phyloP scores from a whole-genome alignment of 306 rosid species.

The Pueraria montana region DNA sequence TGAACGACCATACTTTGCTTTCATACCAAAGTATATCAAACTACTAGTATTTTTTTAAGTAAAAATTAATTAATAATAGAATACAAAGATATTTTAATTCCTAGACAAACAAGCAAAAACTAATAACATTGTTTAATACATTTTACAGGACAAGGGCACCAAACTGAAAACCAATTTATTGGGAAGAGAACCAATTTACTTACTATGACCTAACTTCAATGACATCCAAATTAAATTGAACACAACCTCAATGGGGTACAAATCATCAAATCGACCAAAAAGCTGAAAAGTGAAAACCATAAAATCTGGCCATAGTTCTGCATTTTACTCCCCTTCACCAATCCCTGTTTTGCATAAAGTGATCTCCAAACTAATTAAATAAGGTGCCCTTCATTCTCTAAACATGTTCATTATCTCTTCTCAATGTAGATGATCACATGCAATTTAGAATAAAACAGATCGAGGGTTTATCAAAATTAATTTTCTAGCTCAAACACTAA shows the following conservation, averaged over 20 bases:
- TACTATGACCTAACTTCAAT: not conserved
- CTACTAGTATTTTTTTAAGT: not conserved
- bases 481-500: not conserved
- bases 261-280: not conserved
- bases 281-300: not conserved
- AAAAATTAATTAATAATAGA: not conserved
- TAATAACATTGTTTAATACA: not conserved
- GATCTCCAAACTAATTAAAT: not conserved
- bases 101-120: not conserved
- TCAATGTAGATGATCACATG: not conserved
- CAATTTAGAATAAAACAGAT: not conserved
- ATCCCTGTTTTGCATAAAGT: not conserved
- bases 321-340: not conserved
- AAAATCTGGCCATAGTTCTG: not conserved
- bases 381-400: not conserved
- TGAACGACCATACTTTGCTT: not conserved
- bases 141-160: not conserved
- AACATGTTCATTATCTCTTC: not conserved
- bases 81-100: not conserved
- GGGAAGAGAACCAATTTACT: not conserved
- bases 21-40: not conserved
- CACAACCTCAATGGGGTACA: not conserved
- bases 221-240: not conserved
- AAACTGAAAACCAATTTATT: not conserved
- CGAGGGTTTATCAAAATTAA: not conserved